Evolutionary conservation across 1,139 yeast species (phyloP), one percentile per base, ranked within the genome.

Genomic region (Ogataea hybrid): DNA sequence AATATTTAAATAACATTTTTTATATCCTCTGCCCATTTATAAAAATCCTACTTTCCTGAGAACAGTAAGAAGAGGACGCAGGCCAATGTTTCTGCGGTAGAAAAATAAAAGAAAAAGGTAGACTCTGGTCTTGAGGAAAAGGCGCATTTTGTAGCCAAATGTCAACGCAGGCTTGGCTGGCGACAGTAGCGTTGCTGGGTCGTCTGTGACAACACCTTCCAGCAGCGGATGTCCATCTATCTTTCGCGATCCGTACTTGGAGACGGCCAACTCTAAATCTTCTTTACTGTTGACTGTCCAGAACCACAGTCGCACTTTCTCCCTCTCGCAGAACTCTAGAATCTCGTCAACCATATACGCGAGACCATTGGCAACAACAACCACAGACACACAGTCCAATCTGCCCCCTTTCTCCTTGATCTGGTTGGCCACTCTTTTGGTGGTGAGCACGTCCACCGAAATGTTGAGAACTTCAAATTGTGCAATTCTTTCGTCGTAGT

Each of bases 251-350:
- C 21, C 25, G 32, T 48, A 49, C 6, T 32, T 17, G 2, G 48
- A 12, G 1, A 44, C 25, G 5, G 53, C 52, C 2, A 37, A 27
- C 5, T 44, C 31, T 4, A 57, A 34, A 21, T 52, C 58, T 7
- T 39, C 28, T 15, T 49, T 46, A 17, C 63, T 55, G 60, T 90
- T 90, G 33, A 88, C 72, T 1, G 97, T 90, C 97, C 97, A 90
- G 16, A 85, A 67, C 63, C 79, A 87, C 12, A 87, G 66, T 38
- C 73, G 70, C 43, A 84, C 61, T 41, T 74, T 68, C 35, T 76
- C 68, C 4, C 65, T 56, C n/a, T 39, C 16, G 12, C 50, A 46
- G 41, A 51, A 55, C 28, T 65, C 46, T 16, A 69, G 53, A 16
- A 72, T 62, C 4, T 68, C 66, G 0, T 60, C 47, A 6, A 36